A percentile compares a stretch with the other conserved stretches of the same genome.
These are phyloP conservation scores for Beauveria medogensis DNA, from an alignment of 2,329 filamentous ascomycete species.

Conservation along the genomic window DNA sequence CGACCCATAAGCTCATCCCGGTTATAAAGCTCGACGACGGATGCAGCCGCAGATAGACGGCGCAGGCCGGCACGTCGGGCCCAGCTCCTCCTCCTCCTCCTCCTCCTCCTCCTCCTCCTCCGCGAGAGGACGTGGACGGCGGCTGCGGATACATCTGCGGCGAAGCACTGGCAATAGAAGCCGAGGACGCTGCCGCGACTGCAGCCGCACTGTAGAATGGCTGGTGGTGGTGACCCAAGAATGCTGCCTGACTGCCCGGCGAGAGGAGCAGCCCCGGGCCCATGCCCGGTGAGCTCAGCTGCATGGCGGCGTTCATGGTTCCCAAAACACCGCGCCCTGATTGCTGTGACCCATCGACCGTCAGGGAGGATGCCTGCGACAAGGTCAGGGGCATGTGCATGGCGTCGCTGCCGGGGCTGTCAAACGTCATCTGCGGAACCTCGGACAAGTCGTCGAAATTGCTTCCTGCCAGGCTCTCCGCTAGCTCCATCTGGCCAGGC, in stretches of 20 bases:
- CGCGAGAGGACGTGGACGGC: constrained; percentile 17
- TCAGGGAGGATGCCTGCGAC: constrained; percentile 16
- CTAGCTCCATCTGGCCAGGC: constrained; percentile 15
- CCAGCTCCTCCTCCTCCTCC: background rate
- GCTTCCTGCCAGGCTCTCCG: constrained; percentile 15
- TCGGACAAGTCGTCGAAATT: constrained; percentile 20
- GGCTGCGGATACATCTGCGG: constrained; percentile 9
- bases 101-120: background rate
- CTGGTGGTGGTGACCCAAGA: constrained; percentile 25
- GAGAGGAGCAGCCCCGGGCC: constrained; percentile 31
- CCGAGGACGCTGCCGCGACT: background rate
- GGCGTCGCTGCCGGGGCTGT: constrained; percentile 14
- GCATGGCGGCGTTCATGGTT: constrained; percentile 17
- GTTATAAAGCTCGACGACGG: constrained; percentile 49
- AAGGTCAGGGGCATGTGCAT: constrained; percentile 18
- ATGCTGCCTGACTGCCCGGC: constrained; percentile 27
- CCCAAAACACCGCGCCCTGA: constrained; percentile 17
- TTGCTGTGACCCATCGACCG: constrained; percentile 16
- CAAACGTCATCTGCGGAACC: constrained; percentile 18
- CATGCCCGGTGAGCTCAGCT: constrained; percentile 27
- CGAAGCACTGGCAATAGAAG: background rate
- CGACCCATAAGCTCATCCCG: constrained; percentile 54
- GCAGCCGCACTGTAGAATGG: constrained; percentile 18
- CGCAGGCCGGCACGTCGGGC: constrained; percentile 26
- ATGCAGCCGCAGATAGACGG: constrained; percentile 63